Percentiles rank a stretch among this genome's conserved stretches.
Evolutionary conservation across 148 eudicot genomes (phyloP).

Genomic region (Amaranthus cruentus): DNA sequence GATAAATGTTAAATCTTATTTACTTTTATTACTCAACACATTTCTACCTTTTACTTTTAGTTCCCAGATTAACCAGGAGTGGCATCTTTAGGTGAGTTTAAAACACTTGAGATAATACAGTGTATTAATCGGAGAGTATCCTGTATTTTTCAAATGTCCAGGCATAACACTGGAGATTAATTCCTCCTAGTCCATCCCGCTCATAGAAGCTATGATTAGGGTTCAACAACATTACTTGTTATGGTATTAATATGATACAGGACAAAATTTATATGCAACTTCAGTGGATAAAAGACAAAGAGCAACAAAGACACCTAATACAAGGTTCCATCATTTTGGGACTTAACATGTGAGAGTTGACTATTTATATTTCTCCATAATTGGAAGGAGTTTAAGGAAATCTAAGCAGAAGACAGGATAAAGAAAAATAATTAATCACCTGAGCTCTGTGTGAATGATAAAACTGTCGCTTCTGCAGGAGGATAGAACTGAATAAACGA

Average conservation of each 20-base stretch:
- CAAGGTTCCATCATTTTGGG: background rate
- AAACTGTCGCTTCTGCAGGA: constrained; percentile 85
- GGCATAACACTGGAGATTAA: too few species aligned
- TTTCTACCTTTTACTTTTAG: background rate
- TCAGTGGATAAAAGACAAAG: too few species aligned
- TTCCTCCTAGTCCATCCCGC: too few species aligned
- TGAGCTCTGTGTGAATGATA: constrained; percentile 98
- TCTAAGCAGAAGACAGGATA: background rate
- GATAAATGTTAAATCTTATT: background rate
- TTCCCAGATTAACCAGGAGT: background rate
- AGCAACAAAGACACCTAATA: background rate
- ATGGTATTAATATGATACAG: too few species aligned
- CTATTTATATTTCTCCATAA: background rate
- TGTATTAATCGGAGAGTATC: background rate
- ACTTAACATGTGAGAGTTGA: background rate
- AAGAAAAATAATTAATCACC: constrained; percentile 34
- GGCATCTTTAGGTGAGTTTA: background rate
- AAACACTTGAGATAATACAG: background rate
- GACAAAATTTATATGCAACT: too few species aligned
- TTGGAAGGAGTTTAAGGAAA: background rate
- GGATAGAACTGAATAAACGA: constrained; percentile 48
- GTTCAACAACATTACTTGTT: background rate
- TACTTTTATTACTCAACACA: background rate
- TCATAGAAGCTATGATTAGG: background rate
- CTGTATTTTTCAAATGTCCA: background rate